These are phyloP conservation scores for Saccharomyces hybrid DNA, from an alignment of 1,139 yeast genomes.

Conservation along the genomic window DNA sequence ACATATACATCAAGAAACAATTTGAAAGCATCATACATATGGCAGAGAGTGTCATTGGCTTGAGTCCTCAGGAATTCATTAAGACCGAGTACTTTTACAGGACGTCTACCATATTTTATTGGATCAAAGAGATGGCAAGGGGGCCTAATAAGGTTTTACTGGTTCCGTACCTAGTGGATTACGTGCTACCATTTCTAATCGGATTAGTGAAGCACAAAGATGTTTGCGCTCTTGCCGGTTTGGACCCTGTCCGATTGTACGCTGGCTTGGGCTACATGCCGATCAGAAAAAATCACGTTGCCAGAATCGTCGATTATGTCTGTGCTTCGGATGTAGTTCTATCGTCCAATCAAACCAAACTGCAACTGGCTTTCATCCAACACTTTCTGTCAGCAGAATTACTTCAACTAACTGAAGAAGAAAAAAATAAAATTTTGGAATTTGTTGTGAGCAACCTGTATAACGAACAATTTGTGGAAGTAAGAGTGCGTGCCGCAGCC, in stretches of 20 bases:
- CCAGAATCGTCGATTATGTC: constrained; percentile 44
- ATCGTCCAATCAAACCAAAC: constrained; percentile 61
- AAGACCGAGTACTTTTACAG: constrained; percentile 35
- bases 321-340: constrained; percentile 32
- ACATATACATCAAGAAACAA: constrained; percentile 29
- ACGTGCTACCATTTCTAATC: constrained; percentile 66
- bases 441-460: constrained; percentile 49
- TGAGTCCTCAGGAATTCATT: constrained; percentile 31
- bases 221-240: constrained; percentile 66
- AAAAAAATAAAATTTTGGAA: constrained; percentile 46
- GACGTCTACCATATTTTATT: constrained; percentile 31
- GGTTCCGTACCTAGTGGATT: constrained; percentile 36
- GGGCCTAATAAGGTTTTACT: constrained; percentile 31
- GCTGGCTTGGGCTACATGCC: constrained; percentile 54
- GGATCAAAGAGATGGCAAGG: constrained; percentile 27
- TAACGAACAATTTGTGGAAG: constrained; percentile 58
- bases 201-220: constrained; percentile 67
- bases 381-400: constrained; percentile 69
- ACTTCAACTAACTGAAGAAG: constrained; percentile 44
- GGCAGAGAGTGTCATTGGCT: neutral
- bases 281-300: constrained; percentile 40
- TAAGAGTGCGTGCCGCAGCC: constrained; percentile 67
- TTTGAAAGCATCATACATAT: constrained; percentile 35
- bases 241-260: constrained; percentile 50
- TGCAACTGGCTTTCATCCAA: constrained; percentile 65